phyloP scores from a whole-genome alignment of 441 rosid genomes.

The Brassica hybrid region DNA sequence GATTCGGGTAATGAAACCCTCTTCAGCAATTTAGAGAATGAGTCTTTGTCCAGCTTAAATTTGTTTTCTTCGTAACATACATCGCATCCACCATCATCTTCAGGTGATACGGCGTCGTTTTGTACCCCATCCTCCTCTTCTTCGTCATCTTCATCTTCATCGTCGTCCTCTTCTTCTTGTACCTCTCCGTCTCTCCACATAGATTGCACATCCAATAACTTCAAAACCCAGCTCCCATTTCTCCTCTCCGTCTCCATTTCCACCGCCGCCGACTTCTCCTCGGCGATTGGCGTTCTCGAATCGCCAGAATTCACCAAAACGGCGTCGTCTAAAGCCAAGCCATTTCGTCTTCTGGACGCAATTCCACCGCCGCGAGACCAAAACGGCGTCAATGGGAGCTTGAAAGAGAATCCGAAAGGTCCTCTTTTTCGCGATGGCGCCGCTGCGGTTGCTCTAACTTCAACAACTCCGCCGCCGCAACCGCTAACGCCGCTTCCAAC shows the following conservation, averaged over 20 bases:
- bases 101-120: constrained; percentile 19
- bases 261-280: constrained; percentile 12
- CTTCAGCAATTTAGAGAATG: constrained; percentile 75
- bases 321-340: constrained; percentile 60
- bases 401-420: constrained; percentile 68
- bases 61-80: constrained; percentile 50
- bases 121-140: not conserved
- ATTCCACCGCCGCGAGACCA: constrained; percentile 64
- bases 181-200: constrained; percentile 52
- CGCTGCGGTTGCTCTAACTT: constrained; percentile 51
- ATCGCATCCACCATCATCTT: constrained; percentile 51
- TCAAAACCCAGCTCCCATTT: constrained; percentile 74
- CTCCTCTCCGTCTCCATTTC: constrained; percentile 39
- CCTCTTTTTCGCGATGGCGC: constrained; percentile 54
- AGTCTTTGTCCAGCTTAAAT: constrained; percentile 66
- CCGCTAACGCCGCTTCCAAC: constrained; percentile 40
- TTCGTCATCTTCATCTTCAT: constrained; percentile 2
- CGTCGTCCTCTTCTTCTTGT: constrained; percentile 23
- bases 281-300: constrained; percentile 32
- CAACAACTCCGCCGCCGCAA: constrained; percentile 50
- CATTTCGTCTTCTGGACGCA: constrained; percentile 45
- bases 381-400: constrained; percentile 63
- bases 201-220: constrained; percentile 75
- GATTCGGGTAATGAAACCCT: constrained; percentile 80
- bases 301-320: constrained; percentile 31